Base-by-base conservation (phyloP, 371 early-diverging fungal genomes). In the Blastocladiella emersonii region DNA sequence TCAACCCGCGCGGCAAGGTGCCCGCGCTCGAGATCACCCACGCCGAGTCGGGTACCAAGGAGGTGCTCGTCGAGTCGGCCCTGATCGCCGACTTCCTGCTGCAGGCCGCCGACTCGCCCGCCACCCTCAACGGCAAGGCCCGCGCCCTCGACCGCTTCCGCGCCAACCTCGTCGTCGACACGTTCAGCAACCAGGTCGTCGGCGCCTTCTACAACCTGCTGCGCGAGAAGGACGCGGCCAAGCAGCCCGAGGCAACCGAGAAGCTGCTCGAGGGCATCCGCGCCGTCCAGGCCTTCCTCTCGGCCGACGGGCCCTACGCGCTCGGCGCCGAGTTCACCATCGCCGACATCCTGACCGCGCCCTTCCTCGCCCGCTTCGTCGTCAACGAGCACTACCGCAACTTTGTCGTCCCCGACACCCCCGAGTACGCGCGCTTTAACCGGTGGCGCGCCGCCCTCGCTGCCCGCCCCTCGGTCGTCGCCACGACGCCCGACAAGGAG, bases 271-370 rank as follows among this genome's bases (percentile, higher is more conserved):
- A 53, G 21, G 65, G 66, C 67, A 56, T 74, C n/a, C 74, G 73
- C 64, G 72, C 75, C 23, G 70, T 80, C 49, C 70, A 81, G 37
- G 63, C 64, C 37, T 65, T 68, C 61, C 80, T 79, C 66, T 69
- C 77, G 41, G 34, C 74, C 25, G 69, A 72, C 0, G 85, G 86
- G 0, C 85, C 85, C 23, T 85, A 80, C 67, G 83, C 83, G 73
- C 63, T 78, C 27, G 84, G 84, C 34, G 65, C 69, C n/a, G 66
- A 75, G 36, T 84, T 74, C 51, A 77, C 80, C 19, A 64, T 80
- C 36, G 86, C 84, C 3, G 86, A 86, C 64, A 65, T 84, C 55
- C 73, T 74, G 13, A 62, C 75, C 23, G 78, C 77, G 4, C 80
- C 86, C 37, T 77, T 84, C 65, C 43, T 72, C 27, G 65, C 63